A percentile compares a stretch with the other conserved stretches of the same genome.
phyloP scores from a whole-genome alignment of 2,329 filamentous ascomycete species.

The Fusarium miscanthi region DNA sequence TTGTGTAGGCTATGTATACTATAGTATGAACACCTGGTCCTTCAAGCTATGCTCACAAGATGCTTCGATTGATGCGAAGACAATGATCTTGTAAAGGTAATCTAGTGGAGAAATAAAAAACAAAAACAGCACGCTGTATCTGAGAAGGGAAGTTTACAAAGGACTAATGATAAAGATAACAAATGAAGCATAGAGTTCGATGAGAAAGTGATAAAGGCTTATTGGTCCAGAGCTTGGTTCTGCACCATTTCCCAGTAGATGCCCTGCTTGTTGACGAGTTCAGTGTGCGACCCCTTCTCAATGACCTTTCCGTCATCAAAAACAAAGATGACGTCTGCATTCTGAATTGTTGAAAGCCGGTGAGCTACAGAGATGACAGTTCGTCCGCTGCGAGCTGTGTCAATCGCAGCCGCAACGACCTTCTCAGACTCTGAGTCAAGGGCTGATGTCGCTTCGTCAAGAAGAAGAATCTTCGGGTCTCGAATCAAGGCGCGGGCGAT shows the following conservation, averaged over 20 bases:
- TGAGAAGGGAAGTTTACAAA: neutral
- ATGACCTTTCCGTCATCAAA: constrained; percentile 55
- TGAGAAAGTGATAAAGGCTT: no score
- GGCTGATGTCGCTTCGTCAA: constrained; percentile 76
- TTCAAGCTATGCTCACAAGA: neutral
- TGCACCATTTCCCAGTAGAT: constrained; percentile 42
- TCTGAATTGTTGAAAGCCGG: constrained; percentile 55
- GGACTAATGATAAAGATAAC: accelerated
- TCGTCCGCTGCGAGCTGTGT: constrained; percentile 67
- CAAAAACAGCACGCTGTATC: neutral
- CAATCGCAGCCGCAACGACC: constrained; percentile 73
- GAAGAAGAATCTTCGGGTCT: constrained; percentile 70
- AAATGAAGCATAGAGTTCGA: neutral
- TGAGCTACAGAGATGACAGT: constrained; percentile 80
- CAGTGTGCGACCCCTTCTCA: constrained; percentile 54
- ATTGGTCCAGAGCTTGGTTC: constrained; percentile 34
- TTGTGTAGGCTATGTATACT: neutral
- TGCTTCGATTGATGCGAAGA: neutral
- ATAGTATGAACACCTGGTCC: no score
- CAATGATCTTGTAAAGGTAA: neutral
- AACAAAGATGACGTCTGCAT: constrained; percentile 58
- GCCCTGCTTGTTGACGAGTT: constrained; percentile 33
- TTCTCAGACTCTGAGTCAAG: constrained; percentile 72
- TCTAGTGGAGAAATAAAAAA: neutral
- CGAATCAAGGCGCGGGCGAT: constrained; percentile 76